phyloP scores from a whole-genome alignment of 2,329 filamentous ascomycete genomes.

The Xylaria digitata region DNA sequence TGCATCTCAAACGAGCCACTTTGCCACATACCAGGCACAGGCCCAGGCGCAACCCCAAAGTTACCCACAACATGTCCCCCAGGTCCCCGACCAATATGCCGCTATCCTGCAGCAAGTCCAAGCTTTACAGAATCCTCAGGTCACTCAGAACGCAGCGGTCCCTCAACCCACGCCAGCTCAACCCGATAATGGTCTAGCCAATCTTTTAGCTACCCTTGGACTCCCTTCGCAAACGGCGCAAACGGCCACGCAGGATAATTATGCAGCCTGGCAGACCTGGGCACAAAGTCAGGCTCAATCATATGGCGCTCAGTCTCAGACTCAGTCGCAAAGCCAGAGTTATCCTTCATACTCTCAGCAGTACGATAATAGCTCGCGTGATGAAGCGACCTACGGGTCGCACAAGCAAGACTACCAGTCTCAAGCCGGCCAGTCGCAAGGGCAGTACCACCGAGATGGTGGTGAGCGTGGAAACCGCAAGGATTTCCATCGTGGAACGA shows the following conservation, averaged over 20 bases:
- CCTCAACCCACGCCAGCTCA: constrained; percentile 39
- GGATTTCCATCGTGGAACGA: constrained; percentile 55
- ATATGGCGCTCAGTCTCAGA: constrained; percentile 31
- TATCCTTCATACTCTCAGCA: constrained; percentile 32
- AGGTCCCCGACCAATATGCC: constrained; percentile 40
- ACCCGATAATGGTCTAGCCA: constrained; percentile 43
- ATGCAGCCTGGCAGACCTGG: constrained; percentile 41
- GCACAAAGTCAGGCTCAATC: constrained; percentile 40
- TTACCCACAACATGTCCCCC: constrained; percentile 38
- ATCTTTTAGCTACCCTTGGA: constrained; percentile 44
- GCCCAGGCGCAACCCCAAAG: constrained; percentile 35
- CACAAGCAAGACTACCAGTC: constrained; percentile 35
- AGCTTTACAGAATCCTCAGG: constrained; percentile 41
- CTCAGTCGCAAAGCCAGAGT: constrained; percentile 31
- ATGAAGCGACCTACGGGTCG: constrained; percentile 27
- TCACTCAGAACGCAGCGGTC: constrained; percentile 36
- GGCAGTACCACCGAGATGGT: constrained; percentile 38
- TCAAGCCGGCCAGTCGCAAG: constrained; percentile 23
- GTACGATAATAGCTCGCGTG: constrained; percentile 18
- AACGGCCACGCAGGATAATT: constrained; percentile 32
- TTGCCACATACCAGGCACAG: constrained; percentile 34
- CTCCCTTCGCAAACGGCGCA: constrained; percentile 32
- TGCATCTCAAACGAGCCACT: constrained; percentile 24
- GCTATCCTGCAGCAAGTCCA: constrained; percentile 47
- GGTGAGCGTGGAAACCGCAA: constrained; percentile 52